A percentile compares a stretch with the other conserved stretches of the same genome.
Conservation (phyloP, 305 asterid genomes). For the Andrographis paniculata region DNA sequence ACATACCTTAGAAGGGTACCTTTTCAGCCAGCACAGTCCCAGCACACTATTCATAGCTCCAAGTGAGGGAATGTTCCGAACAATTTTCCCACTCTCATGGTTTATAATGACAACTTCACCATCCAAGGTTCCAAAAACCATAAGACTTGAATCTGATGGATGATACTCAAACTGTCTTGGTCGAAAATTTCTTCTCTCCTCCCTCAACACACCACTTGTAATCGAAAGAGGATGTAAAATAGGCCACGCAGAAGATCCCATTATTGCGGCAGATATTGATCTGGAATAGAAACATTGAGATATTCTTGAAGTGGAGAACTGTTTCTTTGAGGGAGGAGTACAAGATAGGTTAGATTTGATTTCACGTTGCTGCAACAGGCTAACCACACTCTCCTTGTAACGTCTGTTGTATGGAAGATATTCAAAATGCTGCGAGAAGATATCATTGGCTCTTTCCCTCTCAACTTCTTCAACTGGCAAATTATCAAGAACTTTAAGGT, state of each 20-base stretch:
- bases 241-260: conserved; percentile 81
- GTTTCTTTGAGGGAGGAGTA: conserved; percentile 28
- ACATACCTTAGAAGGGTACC: conserved; percentile 70
- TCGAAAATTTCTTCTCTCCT: conserved; percentile 65
- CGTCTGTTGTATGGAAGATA: conserved; percentile 63
- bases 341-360: conserved; percentile 39
- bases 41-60: conserved; percentile 87
- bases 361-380: conserved; percentile 70
- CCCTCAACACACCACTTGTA: conserved; percentile 31
- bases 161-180: conserved; percentile 95
- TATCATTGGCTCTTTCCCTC: conserved; percentile 49
- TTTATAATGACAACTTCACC: conserved; percentile 88
- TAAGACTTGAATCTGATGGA: conserved; percentile 88
- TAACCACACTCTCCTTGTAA: conserved; percentile 50
- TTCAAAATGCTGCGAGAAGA: conserved; percentile 53
- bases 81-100: conserved; percentile 73
- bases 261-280: conserved; percentile 77
- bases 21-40: conserved; percentile 89
- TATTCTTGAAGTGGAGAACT: conserved; percentile 29
- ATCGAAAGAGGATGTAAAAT: conserved; percentile 60
- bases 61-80: conserved; percentile 70
- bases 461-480: conserved; percentile 52
- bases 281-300: conserved; percentile 65
- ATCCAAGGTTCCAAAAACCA: conserved; percentile 92
- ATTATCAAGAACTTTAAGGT: conserved; percentile 66